phyloP scores from a whole-genome alignment of 2,329 filamentous ascomycete genomes.

The Phyllosticta citribraziliensis region DNA sequence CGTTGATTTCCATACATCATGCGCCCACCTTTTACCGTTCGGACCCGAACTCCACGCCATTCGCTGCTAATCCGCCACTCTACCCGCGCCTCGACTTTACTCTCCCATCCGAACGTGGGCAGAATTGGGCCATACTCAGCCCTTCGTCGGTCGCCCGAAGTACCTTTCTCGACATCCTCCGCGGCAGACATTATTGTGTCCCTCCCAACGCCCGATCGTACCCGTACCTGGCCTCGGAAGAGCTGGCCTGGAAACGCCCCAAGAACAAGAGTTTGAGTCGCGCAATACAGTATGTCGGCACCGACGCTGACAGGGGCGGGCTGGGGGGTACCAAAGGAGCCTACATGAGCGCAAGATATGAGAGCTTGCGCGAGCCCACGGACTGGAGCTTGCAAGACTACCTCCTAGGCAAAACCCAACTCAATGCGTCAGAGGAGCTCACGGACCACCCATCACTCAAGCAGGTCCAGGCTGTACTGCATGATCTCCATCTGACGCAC shows the following conservation, averaged over 20 bases:
- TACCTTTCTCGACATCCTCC: slow-evolving; percentile 68
- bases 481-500: slow-evolving; percentile 57
- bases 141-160: slow-evolving; percentile 72
- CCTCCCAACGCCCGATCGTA: slow-evolving; percentile 69
- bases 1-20: slow-evolving; percentile 56
- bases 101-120: slow-evolving; percentile 48
- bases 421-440: slow-evolving; percentile 56
- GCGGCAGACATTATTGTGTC: slow-evolving; percentile 63
- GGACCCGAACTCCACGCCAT: slow-evolving; percentile 43
- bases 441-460: slow-evolving; percentile 15
- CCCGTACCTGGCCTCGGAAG: slow-evolving; percentile 61
- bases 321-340: slow-evolving; percentile 42
- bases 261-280: slow-evolving; percentile 49
- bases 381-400: slow-evolving; percentile 81
- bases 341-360: slow-evolving; percentile 83
- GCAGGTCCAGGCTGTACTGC: slow-evolving; percentile 48
- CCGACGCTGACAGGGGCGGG: slow-evolving; percentile 60
- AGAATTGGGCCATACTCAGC: slow-evolving; percentile 79
- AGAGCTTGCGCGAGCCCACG: slow-evolving; percentile 74
- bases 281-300: slow-evolving; percentile 84
- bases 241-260: slow-evolving; percentile 42
- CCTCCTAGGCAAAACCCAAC: slow-evolving; percentile 67
- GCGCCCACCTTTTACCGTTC: slow-evolving; percentile 69
- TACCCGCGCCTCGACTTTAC: slow-evolving; percentile 63
- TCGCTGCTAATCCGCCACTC: slow-evolving; percentile 55